Evolutionary conservation across 1,139 yeast genomes (phyloP).

Genomic region (Suhomyces wounanorum): DNA sequence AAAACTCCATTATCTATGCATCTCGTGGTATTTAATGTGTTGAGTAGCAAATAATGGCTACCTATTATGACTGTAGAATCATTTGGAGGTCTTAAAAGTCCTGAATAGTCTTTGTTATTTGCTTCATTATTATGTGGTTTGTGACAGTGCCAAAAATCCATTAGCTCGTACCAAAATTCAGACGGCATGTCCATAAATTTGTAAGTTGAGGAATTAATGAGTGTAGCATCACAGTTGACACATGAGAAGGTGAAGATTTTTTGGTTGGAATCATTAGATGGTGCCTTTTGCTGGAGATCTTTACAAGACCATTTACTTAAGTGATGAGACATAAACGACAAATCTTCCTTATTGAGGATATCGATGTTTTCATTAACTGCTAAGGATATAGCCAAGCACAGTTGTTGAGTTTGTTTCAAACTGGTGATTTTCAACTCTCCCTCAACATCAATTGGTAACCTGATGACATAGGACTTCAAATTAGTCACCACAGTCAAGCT

Average conservation of each 20-base stretch:
- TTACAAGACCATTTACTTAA: conserved; percentile 40
- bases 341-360: conserved; percentile 6
- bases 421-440: conserved; percentile 13
- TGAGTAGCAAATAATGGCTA: conserved; percentile 53
- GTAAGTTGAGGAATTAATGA: conserved; percentile 34
- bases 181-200: conserved; percentile 75
- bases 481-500: conserved; percentile 4
- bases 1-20: conserved; percentile 12
- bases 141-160: conserved; percentile 99
- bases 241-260: conserved; percentile 42
- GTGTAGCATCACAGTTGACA: conserved; percentile 24
- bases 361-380: conserved; percentile 4
- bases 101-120: conserved; percentile 29
- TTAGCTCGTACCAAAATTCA: conserved; percentile 90
- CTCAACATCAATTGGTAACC: conserved; percentile 11
- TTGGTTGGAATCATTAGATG: conserved; percentile 20
- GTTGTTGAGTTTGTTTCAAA: conserved; percentile 9
- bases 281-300: conserved; percentile 38
- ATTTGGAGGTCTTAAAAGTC: conserved; percentile 47
- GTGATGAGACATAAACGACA: conserved; percentile 11
- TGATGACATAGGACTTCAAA: conserved; percentile 1
- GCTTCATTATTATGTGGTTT: conserved; percentile 56
- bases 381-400: conserved; percentile 8
- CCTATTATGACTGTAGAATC: conserved; percentile 54
- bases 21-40: conserved; percentile 22